These are phyloP conservation scores for Backusella macrospora DNA, from an alignment of 192 early-diverging fungal species.

Conservation along the genomic window DNA sequence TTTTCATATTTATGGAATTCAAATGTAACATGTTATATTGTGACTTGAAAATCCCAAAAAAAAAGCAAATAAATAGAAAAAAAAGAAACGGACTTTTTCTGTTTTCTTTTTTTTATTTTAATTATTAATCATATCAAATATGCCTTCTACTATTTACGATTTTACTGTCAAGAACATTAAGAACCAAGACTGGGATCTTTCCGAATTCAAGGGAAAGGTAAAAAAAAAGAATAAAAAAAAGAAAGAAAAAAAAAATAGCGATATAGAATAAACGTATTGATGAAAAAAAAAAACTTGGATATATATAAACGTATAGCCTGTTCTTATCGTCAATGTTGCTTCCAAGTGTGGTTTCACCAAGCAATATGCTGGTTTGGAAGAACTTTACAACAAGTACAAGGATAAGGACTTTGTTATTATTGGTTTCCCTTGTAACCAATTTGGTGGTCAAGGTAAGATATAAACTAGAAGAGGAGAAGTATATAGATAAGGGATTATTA, in stretches of 20 bases:
- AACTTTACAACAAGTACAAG: constrained; percentile 66
- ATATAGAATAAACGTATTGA: background rate
- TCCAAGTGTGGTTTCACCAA: constrained; percentile 88
- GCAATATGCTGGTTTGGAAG: constrained; percentile 74
- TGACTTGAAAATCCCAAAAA: background rate
- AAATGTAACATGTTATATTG: background rate
- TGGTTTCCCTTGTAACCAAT: constrained; percentile 93
- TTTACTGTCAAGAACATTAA: constrained; percentile 34
- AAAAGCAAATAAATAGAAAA: no score
- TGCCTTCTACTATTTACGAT: constrained; percentile 34
- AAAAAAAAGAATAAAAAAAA: no score
- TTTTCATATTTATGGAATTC: background rate
- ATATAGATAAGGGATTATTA: background rate
- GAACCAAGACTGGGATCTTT: constrained; percentile 31
- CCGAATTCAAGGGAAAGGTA: constrained; percentile 38
- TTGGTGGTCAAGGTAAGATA: constrained; percentile 60
- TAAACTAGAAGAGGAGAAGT: background rate
- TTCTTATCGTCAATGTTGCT: constrained; percentile 87
- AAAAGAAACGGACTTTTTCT: background rate
- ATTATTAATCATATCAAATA: constrained; percentile 14
- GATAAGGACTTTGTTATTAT: constrained; percentile 76
- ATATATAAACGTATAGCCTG: constrained; percentile 12
- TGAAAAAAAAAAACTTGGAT: background rate
- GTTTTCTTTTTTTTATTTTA: background rate
- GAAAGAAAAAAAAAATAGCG: no score